Evolutionary conservation across 1,284 basidiomycete species (phyloP).

Genomic region (Cryptococcus deneoformans): DNA sequence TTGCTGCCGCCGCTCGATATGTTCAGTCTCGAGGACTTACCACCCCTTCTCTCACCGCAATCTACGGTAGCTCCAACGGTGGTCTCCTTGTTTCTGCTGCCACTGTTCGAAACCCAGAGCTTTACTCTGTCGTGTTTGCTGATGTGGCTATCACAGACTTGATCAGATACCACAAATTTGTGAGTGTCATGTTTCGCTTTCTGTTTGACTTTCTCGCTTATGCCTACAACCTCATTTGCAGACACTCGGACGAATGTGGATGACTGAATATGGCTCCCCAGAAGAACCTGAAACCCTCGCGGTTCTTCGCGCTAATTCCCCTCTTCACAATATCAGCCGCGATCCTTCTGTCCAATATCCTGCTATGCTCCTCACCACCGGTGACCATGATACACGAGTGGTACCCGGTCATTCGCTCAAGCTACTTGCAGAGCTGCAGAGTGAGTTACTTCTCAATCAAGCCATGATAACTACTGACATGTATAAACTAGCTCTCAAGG

Average conservation of each 20-base stretch:
- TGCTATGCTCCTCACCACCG: slow-evolving; percentile 16
- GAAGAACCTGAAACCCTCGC: slow-evolving; percentile 9
- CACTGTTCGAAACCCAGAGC: slow-evolving; percentile 12
- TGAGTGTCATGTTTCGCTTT: slow-evolving; percentile 3
- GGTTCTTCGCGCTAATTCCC: slow-evolving; percentile 7
- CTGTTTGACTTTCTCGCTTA: neutral
- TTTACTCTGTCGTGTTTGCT: slow-evolving; percentile 11
- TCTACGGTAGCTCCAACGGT: slow-evolving; percentile 20
- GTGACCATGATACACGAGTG: slow-evolving; percentile 17
- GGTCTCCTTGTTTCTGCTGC: slow-evolving; percentile 15
- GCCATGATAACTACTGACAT: neutral
- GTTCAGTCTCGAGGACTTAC: slow-evolving; percentile 12
- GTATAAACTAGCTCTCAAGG: neutral
- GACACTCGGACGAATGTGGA: slow-evolving; percentile 17
- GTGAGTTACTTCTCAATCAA: neutral
- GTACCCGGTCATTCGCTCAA: slow-evolving; percentile 19
- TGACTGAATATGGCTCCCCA: slow-evolving; percentile 15
- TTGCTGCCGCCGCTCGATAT: slow-evolving; percentile 13
- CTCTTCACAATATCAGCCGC: slow-evolving; percentile 12
- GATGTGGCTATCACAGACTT: slow-evolving; percentile 17
- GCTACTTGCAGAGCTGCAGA: slow-evolving; percentile 16
- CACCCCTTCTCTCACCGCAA: slow-evolving; percentile 11
- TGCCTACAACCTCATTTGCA: neutral
- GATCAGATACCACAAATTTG: slow-evolving; percentile 16
- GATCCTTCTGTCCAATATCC: slow-evolving; percentile 8